phyloP scores from a whole-genome alignment of 257 asterid species.

The Solanum pennellii region DNA sequence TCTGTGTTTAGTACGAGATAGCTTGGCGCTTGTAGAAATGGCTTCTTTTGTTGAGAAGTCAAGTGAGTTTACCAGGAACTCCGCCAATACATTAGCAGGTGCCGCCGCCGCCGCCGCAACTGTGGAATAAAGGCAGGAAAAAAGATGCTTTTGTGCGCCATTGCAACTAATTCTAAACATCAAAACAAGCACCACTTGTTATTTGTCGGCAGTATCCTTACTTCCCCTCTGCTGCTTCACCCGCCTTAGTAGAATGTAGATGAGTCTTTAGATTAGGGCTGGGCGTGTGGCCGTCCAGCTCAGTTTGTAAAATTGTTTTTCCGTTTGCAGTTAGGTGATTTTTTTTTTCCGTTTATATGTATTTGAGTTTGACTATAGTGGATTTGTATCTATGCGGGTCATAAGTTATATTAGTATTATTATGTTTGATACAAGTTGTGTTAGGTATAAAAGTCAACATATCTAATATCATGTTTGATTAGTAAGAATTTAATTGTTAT shows the following conservation, averaged over 20 bases:
- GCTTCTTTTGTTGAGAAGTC: neutral
- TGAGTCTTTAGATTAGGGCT: neutral
- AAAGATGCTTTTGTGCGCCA: neutral
- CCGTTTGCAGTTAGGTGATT: neutral
- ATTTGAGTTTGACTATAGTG: no score
- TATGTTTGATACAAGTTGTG: no score
- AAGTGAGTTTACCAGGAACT: neutral
- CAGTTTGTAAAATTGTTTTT: neutral
- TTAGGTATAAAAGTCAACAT: no score
- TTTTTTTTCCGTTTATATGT: no score
- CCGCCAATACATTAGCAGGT: neutral
- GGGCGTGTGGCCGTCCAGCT: neutral
- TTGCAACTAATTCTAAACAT: neutral
- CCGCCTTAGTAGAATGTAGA: no score
- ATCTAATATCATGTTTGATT: no score
- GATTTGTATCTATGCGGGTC: no score
- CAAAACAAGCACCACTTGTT: neutral
- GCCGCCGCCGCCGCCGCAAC: neutral
- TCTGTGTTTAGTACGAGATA: neutral
- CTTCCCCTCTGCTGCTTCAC: neutral
- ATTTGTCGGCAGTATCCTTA: neutral
- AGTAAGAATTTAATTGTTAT: no score
- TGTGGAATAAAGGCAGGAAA: neutral
- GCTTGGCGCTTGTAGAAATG: neutral
- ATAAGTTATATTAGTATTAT: no score